These are phyloP conservation scores for Oryza officinalis DNA, from an alignment of 176 grass and related monocot species.

Conservation along the genomic window DNA sequence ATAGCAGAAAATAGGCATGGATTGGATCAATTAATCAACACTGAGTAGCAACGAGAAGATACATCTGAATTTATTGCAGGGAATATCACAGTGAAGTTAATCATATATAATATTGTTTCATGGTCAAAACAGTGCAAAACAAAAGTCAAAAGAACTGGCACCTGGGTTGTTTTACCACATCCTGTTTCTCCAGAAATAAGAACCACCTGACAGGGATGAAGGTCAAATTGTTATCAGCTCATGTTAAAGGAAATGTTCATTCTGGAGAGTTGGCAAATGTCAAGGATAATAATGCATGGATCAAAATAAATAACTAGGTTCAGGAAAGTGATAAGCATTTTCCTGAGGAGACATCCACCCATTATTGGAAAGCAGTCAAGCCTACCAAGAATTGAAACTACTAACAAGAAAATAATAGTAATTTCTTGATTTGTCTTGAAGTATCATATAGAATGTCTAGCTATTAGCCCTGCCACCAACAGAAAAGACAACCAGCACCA, in stretches of 20 bases:
- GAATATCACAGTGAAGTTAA: constrained; percentile 15
- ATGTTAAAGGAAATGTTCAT: neutral
- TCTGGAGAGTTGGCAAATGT: neutral
- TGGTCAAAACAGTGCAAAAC: constrained; percentile 3
- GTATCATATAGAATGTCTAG: constrained; percentile 1
- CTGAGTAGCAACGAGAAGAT: neutral
- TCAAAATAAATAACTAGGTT: constrained; percentile 15
- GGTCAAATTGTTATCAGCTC: constrained; percentile 33
- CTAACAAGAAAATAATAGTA: neutral
- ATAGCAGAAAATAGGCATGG: neutral
- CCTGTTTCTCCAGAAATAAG: constrained; percentile 98
- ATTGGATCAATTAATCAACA: constrained; percentile 3
- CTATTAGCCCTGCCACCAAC: neutral
- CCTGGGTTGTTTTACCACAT: constrained; percentile 99
- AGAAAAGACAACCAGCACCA: neutral
- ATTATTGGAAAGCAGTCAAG: neutral
- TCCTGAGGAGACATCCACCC: neutral
- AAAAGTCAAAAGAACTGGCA: constrained; percentile 32
- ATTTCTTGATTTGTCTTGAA: neutral
- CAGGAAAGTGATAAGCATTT: neutral
- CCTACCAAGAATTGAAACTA: constrained; percentile 1
- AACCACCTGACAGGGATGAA: constrained; percentile 70
- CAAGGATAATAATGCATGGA: constrained; percentile 13
- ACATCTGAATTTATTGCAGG: neutral
- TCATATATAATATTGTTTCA: neutral